Percentiles rank a stretch among this genome's conserved stretches.
Evolutionary conservation across 345 rosid species (phyloP).

Genomic region (Arabis alpina): DNA sequence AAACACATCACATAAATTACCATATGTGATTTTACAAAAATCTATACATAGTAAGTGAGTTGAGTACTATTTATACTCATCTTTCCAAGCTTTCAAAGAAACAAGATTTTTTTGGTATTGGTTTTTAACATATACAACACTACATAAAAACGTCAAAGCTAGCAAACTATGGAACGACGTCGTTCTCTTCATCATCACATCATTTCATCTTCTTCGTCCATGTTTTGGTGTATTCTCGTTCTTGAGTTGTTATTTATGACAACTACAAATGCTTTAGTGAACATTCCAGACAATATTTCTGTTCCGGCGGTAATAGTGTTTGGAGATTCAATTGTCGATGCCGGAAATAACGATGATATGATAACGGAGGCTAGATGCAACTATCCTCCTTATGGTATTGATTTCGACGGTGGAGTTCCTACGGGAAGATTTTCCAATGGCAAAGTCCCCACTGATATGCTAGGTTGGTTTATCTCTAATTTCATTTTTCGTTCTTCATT

Average conservation of each 20-base stretch:
- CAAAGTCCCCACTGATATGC: slow-evolving; percentile 68
- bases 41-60: background rate
- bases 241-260: slow-evolving; percentile 14
- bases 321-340: slow-evolving; percentile 83
- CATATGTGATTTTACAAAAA: background rate
- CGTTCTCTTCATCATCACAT: slow-evolving; percentile 15
- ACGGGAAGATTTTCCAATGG: slow-evolving; percentile 86
- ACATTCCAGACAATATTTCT: slow-evolving; percentile 42
- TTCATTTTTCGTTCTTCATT: background rate
- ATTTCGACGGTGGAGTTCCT: slow-evolving; percentile 59
- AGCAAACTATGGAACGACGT: slow-evolving; percentile 24
- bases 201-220: slow-evolving; percentile 4
- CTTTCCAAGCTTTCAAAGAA: slow-evolving; percentile 4
- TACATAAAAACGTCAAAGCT: background rate
- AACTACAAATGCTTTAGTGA: slow-evolving; percentile 35
- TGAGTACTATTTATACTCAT: slow-evolving; percentile 4
- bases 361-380: slow-evolving; percentile 55
- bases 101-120: background rate
- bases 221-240: background rate
- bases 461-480: slow-evolving; percentile 48
- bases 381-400: slow-evolving; percentile 73
- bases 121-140: slow-evolving; percentile 4
- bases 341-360: slow-evolving; percentile 78
- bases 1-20: background rate
- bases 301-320: slow-evolving; percentile 68